Percentiles rank a stretch among this genome's conserved stretches.
phyloP scores from a whole-genome alignment of 176 grass and related monocot species.

The Ensete ventricosum region DNA sequence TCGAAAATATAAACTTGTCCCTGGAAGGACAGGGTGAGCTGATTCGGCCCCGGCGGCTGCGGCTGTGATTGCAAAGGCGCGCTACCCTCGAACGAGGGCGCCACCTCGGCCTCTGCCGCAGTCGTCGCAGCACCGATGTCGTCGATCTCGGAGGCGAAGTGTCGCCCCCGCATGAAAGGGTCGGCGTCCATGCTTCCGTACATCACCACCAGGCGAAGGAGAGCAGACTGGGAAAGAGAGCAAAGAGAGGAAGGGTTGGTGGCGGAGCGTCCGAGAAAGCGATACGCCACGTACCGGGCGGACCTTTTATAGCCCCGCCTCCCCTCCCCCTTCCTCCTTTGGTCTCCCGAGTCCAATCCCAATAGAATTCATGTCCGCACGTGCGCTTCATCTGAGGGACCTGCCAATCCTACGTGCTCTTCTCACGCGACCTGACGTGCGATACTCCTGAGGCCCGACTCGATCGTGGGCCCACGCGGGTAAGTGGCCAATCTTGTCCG shows the following conservation, averaged over 20 bases:
- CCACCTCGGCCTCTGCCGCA: not conserved
- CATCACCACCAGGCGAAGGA: not conserved
- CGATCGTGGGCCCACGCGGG: too few relatives aligned
- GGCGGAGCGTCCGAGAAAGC: not conserved
- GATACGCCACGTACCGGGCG: too few relatives aligned
- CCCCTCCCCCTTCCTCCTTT: too few relatives aligned
- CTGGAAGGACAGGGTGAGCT: not conserved
- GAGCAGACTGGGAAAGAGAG: not conserved
- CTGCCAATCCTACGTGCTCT: too few relatives aligned
- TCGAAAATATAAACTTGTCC: constrained; percentile 4
- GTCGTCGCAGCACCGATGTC: not conserved
- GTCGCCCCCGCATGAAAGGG: not conserved
- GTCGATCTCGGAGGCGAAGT: not conserved
- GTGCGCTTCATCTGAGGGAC: too few relatives aligned
- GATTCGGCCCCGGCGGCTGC: not conserved
- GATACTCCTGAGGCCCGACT: too few relatives aligned
- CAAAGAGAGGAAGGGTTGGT: not conserved
- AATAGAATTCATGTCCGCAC: too few relatives aligned
- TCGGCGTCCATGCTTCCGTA: not conserved
- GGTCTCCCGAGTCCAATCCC: too few relatives aligned
- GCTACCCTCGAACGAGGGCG: too few relatives aligned
- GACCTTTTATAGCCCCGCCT: too few relatives aligned
- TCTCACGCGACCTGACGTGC: too few relatives aligned
- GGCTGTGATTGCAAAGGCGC: not conserved
- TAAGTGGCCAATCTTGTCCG: too few relatives aligned